Evolutionary conservation across 73 alveolate species (phyloP).

Genomic region (Loxodes magnus): DNA sequence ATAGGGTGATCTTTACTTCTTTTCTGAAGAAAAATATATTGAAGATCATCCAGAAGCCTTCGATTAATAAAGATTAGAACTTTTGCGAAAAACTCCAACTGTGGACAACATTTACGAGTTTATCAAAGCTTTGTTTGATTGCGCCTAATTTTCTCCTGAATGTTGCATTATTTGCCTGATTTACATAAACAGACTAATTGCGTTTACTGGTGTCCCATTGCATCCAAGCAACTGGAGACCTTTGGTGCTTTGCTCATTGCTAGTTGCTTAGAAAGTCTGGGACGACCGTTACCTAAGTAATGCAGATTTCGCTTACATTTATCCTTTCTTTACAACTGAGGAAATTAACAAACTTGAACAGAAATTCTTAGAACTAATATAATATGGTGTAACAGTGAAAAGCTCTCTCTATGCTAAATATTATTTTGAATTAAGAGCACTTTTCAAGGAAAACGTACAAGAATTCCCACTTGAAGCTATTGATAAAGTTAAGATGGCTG

Average conservation of each 20-base stretch:
- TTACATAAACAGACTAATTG: conserved; percentile 90
- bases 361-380: conserved; percentile 86
- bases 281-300: conserved; percentile 92
- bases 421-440: conserved; percentile 91
- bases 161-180: conserved; percentile 93
- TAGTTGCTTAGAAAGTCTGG: conserved; percentile 97
- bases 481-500: conserved; percentile 32
- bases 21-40: conserved; percentile 93
- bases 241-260: conserved; percentile 72
- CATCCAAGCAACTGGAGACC: conserved; percentile 98
- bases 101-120: conserved; percentile 91
- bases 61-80: conserved; percentile 71
- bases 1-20: conserved; percentile 84
- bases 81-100: conserved; percentile 82
- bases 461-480: conserved; percentile 57
- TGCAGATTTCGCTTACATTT: conserved; percentile 94
- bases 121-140: conserved; percentile 94
- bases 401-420: conserved; percentile 90
- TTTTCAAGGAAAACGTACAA: conserved; percentile 65
- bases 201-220: conserved; percentile 90
- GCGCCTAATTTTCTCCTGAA: conserved; percentile 91
- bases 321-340: conserved; percentile 94
- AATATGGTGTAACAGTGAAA: conserved; percentile 84
- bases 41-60: conserved; percentile 89
- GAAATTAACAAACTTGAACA: conserved; percentile 90